Conservation (phyloP, 192 early-diverging fungal genomes). For the Chytriomyces hyalinus region DNA sequence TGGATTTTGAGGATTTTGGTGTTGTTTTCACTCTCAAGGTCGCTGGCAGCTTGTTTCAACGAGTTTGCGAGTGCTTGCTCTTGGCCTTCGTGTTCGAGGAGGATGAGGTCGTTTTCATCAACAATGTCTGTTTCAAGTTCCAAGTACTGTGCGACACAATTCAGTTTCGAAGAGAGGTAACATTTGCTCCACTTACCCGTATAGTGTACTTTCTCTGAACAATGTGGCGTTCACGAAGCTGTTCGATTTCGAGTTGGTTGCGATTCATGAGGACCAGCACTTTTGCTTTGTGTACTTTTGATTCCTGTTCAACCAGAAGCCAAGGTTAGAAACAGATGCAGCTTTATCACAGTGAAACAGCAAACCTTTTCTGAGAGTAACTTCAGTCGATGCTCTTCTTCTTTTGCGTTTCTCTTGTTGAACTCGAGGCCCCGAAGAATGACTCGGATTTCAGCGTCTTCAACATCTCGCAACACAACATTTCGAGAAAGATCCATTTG, state of each 20-base stretch:
- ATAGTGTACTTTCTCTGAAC: slow-evolving; percentile 2
- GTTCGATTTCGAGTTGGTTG: slow-evolving; percentile 23
- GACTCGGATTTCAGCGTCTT: slow-evolving; percentile 31
- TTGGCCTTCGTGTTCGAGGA: background rate
- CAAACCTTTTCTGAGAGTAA: background rate
- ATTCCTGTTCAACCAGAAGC: background rate
- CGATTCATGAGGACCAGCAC: background rate
- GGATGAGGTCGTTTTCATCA: slow-evolving; percentile 26
- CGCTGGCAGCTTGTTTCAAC: background rate
- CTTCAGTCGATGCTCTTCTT: background rate
- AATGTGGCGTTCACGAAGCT: slow-evolving; percentile 17
- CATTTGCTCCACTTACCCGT: background rate
- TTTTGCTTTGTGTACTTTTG: slow-evolving; percentile 10
- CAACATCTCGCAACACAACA: slow-evolving; percentile 12
- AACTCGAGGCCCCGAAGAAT: slow-evolving; percentile 14
- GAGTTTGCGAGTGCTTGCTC: slow-evolving; percentile 13
- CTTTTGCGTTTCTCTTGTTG: background rate
- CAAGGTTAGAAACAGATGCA: no score
- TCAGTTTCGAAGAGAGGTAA: no score
- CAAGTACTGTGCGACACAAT: slow-evolving; percentile 5
- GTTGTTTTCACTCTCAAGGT: no score
- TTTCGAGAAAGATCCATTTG: slow-evolving; percentile 8
- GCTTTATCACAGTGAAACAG: background rate
- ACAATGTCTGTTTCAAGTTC: slow-evolving; percentile 25
- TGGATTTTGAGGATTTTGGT: no score